A percentile compares a stretch with the other conserved stretches of the same genome.
These are phyloP conservation scores for Talaromyces amestolkiae DNA, from an alignment of 2,329 filamentous ascomycete genomes.

Conservation along the genomic window DNA sequence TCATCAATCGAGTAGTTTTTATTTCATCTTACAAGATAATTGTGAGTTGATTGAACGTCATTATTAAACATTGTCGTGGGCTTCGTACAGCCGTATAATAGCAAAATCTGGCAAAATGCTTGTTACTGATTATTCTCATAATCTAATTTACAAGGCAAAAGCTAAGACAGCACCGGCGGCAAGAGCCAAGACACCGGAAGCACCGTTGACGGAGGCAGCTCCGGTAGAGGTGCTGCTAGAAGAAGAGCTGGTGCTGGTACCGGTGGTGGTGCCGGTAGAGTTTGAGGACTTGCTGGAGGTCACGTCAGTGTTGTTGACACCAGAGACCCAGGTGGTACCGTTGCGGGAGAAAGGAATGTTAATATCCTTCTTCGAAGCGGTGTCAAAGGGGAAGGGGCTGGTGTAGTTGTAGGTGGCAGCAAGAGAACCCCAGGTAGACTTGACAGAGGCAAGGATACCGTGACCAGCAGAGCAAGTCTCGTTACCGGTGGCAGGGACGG, in stretches of 20 bases:
- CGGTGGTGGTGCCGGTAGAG: constrained; percentile 19
- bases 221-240: constrained; percentile 20
- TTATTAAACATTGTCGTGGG: neutral
- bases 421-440: constrained; percentile 31
- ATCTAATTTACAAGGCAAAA: constrained; percentile 13
- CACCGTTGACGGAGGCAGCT: constrained; percentile 19
- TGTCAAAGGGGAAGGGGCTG: constrained; percentile 34
- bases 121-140: neutral
- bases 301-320: constrained; percentile 18
- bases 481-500: constrained; percentile 27
- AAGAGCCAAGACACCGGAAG: constrained; percentile 7
- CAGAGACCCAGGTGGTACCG: constrained; percentile 19
- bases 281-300: constrained; percentile 18
- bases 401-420: constrained; percentile 36
- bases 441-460: constrained; percentile 35
- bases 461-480: constrained; percentile 35
- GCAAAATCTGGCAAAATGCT: neutral
- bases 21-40: neutral
- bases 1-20: neutral
- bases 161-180: constrained; percentile 10
- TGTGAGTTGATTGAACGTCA: neutral
- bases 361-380: constrained; percentile 27
- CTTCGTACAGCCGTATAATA: neutral
- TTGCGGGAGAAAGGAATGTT: constrained; percentile 25
- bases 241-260: constrained; percentile 19